Percentiles rank a stretch among this genome's conserved stretches.
Evolutionary conservation across 169 alveolate genomes (phyloP).

Genomic region (Plasmodium cynomolgi): DNA sequence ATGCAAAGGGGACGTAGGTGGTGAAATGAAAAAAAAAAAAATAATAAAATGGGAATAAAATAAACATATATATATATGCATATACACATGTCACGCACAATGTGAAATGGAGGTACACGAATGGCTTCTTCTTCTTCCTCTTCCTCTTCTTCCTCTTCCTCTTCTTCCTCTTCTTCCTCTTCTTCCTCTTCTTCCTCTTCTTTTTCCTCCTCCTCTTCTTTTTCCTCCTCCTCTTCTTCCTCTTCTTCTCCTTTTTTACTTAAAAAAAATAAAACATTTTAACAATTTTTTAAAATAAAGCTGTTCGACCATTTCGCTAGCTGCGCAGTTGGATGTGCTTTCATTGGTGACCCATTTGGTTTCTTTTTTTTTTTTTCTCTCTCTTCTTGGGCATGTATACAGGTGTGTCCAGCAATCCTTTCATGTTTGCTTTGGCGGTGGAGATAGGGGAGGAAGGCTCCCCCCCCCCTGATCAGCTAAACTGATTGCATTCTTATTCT

Average conservation of each 20-base stretch:
- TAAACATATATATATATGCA: neutral
- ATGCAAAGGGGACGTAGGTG: neutral
- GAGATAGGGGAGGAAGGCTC: neutral
- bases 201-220: neutral
- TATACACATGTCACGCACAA: conserved; percentile 1
- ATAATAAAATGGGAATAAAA: neutral
- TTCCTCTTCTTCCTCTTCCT: neutral
- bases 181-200: no score
- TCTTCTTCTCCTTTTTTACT: neutral
- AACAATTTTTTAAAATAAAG: neutral
- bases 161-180: no score
- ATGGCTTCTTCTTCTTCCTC: neutral
- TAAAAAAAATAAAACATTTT: neutral
- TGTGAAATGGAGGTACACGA: neutral
- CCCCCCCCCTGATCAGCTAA: neutral
- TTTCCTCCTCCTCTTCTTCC: no score
- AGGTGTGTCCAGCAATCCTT: neutral
- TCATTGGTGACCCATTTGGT: neutral
- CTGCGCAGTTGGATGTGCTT: neutral
- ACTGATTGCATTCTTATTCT: neutral
- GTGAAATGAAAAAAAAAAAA: neutral
- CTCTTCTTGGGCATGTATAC: neutral
- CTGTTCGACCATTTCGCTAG: neutral
- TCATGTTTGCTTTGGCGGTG: neutral
- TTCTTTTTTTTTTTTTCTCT: neutral